These are phyloP conservation scores for Setaria italica DNA, from an alignment of 202 grass and related monocot genomes.

Conservation along the genomic window DNA sequence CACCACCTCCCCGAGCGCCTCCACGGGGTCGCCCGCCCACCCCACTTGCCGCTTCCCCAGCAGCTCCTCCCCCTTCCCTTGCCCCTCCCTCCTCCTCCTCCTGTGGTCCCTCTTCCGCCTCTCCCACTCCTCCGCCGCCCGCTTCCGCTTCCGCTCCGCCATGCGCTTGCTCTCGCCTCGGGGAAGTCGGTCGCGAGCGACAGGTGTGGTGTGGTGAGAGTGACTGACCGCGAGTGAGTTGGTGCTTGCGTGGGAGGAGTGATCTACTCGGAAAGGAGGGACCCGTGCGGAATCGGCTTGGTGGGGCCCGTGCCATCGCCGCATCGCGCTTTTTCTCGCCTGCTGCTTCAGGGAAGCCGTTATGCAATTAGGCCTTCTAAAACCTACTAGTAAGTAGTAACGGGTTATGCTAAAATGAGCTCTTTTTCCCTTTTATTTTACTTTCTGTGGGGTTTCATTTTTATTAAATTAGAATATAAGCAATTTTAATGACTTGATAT, in stretches of 20 bases:
- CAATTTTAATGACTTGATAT: no score
- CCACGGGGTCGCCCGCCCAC: slow-evolving; percentile 57
- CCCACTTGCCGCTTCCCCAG: not conserved
- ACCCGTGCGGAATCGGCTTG: not conserved
- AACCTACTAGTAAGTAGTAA: no score
- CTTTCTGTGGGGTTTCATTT: no score
- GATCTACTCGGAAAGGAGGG: not conserved
- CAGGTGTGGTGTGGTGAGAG: not conserved
- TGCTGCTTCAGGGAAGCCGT: no score
- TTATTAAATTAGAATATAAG: no score
- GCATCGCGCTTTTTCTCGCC: not conserved
- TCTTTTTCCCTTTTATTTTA: no score
- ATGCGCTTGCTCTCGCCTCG: slow-evolving; percentile 9
- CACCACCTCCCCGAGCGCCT: slow-evolving; percentile 63
- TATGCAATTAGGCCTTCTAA: no score
- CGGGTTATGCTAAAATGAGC: no score
- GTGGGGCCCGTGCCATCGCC: slow-evolving; percentile 3
- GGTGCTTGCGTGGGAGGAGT: not conserved
- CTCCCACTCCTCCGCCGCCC: slow-evolving; percentile 35
- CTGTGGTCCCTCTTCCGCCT: slow-evolving; percentile 18
- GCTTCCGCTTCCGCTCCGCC: slow-evolving; percentile 32
- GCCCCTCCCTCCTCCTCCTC: slow-evolving; percentile 5
- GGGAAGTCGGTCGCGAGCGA: slow-evolving; percentile 5
- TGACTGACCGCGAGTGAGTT: not conserved
- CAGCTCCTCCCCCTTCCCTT: not conserved